These are phyloP conservation scores for Botrytis galanthina DNA, from an alignment of 2,329 filamentous ascomycete species.

Conservation along the genomic window DNA sequence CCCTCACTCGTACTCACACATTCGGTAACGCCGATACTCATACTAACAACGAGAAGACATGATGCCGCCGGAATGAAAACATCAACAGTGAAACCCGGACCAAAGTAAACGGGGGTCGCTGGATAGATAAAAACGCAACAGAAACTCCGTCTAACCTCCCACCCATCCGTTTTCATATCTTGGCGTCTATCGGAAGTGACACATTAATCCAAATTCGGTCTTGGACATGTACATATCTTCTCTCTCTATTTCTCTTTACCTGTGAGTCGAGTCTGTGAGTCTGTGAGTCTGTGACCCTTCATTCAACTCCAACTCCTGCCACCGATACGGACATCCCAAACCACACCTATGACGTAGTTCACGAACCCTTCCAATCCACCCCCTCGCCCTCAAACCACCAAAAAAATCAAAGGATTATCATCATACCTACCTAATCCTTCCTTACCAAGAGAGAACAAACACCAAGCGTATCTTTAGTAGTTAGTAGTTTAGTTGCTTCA, in stretches of 20 bases:
- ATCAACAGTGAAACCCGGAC: background rate
- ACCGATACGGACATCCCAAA: background rate
- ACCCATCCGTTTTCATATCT: slow-evolving; percentile 3
- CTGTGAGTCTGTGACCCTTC: background rate
- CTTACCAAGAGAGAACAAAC: background rate
- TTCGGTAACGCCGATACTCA: background rate
- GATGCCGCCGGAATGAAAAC: background rate
- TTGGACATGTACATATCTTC: background rate
- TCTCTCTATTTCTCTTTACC: background rate
- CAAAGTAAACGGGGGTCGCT: background rate
- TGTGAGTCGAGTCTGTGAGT: too few species aligned
- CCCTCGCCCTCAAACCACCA: too few species aligned
- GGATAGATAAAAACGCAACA: background rate
- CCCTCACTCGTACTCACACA: background rate
- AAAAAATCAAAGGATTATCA: background rate
- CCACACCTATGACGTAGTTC: slow-evolving; percentile 2
- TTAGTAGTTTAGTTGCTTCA: background rate
- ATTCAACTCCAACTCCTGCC: background rate
- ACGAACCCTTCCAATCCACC: background rate
- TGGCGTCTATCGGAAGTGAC: background rate
- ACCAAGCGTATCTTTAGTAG: background rate
- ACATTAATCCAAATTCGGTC: background rate
- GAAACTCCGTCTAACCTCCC: background rate
- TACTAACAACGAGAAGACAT: background rate
- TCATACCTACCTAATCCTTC: background rate